Evolutionary conservation across 2,329 filamentous ascomycete genomes (phyloP), one percentile per base, ranked within the genome.

Genomic region (Harringtonia aguacate): DNA sequence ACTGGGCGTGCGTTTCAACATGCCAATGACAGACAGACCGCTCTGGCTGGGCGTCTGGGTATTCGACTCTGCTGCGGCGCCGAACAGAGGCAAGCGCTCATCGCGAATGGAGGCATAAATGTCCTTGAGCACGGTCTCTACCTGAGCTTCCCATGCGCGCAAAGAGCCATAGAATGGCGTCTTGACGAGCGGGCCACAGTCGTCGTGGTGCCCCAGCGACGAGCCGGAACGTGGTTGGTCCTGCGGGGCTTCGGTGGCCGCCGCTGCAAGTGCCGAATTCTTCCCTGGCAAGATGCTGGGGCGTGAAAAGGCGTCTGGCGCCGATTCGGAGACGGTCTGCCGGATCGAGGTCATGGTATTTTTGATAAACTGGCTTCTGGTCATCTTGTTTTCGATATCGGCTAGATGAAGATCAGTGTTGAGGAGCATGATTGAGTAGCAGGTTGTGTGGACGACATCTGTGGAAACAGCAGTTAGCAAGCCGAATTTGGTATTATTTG

Each of bases 331-430:
- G 10, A 88, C 73, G 13, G 86, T 81, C 39, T 87, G 80, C 46
- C 77, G 79, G 49, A 98, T 85, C 0, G 90, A 95, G 1, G 85
- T 84, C 71, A 97, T 81, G 5, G 92, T 95, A 58, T 98, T 98
- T 63, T 94, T 94, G 58, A 98, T 77, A 57, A 97, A 98, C 57
- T 97, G 90, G 50, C 75, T 82, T 45, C 85, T 79, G 2, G 90
- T 97, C 92, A 98, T 98, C 67, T 94, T 94, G 55, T 85, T 80
- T 49, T 94, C 88, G 53, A 97, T 95, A 58, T 97, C 89, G 46
- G 90, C 92, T 56, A 97, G 64, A 57, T 98, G 90, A 45, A 98
- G 70, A 66, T 98, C 92, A 29, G 92, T 98, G 57, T 98, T 98
- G 50, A 98, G 73, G 12, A 98, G 73, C 57, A 98, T 81, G 51